phyloP scores from a whole-genome alignment of 2,329 filamentous ascomycete genomes.

The Pestalotiopsis fici region DNA sequence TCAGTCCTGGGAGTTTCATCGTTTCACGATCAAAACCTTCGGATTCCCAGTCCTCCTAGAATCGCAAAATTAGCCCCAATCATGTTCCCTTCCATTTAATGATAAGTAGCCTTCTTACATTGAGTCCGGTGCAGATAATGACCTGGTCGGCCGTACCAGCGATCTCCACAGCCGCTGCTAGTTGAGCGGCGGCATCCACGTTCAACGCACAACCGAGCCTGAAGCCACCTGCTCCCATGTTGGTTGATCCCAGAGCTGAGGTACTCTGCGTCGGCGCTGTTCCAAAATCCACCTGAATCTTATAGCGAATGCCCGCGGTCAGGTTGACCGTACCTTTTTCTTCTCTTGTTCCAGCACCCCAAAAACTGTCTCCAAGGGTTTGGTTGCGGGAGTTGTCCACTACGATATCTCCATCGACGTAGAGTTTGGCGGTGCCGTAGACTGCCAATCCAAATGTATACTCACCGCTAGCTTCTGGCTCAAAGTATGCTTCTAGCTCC shows the following conservation, averaged over 20 bases:
- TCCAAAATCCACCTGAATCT: constrained; percentile 60
- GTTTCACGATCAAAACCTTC: constrained; percentile 78
- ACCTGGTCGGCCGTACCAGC: constrained; percentile 75
- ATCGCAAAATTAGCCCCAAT: too few species aligned
- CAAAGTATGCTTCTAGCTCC: constrained; percentile 60
- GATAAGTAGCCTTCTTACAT: too few species aligned
- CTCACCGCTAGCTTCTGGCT: constrained; percentile 57
- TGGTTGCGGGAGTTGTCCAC: constrained; percentile 70
- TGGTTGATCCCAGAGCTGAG: too few species aligned
- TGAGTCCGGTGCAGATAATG: constrained; percentile 75
- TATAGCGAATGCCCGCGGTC: constrained; percentile 59
- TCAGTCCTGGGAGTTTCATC: constrained; percentile 73
- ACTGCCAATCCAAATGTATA: constrained; percentile 68
- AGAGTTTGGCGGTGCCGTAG: constrained; percentile 63
- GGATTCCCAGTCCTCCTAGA: constrained; percentile 79
- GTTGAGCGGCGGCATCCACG: constrained; percentile 58
- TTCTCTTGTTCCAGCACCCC: constrained; percentile 65
- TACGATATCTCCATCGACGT: constrained; percentile 61
- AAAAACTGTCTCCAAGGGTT: constrained; percentile 62
- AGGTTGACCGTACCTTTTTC: constrained; percentile 60
- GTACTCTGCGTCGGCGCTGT: too few species aligned
- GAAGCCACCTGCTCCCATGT: constrained; percentile 60
- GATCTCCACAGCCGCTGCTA: constrained; percentile 65
- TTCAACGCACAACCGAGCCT: constrained; percentile 61
- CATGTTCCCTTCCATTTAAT: too few species aligned